Evolutionary conservation across 441 rosid species (phyloP).

Genomic region (Erodium moschatum): DNA sequence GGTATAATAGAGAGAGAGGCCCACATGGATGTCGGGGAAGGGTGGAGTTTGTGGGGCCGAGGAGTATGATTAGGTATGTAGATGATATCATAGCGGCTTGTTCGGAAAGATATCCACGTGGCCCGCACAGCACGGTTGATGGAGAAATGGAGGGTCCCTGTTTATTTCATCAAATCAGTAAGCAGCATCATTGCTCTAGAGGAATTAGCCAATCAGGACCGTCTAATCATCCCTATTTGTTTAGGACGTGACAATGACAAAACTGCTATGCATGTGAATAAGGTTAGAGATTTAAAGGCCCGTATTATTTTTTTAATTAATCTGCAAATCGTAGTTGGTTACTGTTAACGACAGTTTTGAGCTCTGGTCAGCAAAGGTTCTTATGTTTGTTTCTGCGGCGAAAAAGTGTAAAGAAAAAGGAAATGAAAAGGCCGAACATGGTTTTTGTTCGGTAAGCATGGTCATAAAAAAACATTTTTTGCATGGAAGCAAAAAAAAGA

Average conservation of each 20-base stretch:
- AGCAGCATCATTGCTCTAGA: conserved; percentile 10
- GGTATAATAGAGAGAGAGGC: background rate
- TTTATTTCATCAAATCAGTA: background rate
- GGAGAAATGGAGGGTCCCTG: conserved; percentile 17
- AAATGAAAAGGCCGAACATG: background rate
- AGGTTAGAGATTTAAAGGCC: background rate
- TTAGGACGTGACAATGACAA: conserved; percentile 15
- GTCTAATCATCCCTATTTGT: background rate
- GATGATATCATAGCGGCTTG: conserved; percentile 18
- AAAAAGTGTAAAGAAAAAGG: background rate
- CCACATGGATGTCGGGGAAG: background rate
- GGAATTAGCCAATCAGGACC: conserved; percentile 18
- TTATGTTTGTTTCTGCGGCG: background rate
- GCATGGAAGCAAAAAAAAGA: too few relatives aligned
- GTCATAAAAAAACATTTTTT: too few relatives aligned
- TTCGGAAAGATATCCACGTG: conserved; percentile 12
- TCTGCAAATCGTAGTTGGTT: background rate
- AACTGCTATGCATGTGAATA: conserved; percentile 10
- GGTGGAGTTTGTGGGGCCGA: too few relatives aligned
- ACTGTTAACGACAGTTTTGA: background rate
- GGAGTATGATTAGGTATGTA: conserved; percentile 10
- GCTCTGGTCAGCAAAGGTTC: background rate
- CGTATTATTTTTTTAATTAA: background rate
- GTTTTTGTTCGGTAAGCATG: too few relatives aligned
- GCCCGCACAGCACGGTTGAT: conserved; percentile 14